Conservation (phyloP, 1,284 basidiomycete species). For the Thecaphora frezii region DNA sequence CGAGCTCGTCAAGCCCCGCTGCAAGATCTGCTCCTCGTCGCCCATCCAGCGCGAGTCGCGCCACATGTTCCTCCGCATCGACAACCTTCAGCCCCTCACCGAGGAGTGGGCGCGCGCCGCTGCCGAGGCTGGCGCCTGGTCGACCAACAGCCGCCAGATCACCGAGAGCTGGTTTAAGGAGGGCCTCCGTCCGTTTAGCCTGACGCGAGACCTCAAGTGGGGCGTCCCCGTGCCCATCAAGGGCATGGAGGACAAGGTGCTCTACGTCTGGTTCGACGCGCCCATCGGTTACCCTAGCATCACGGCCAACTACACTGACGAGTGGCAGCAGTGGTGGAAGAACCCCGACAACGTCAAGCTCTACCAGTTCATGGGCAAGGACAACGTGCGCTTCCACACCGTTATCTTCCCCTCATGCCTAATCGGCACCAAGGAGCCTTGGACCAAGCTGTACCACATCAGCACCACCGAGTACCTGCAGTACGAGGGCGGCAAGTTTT, state of each 20-base stretch:
- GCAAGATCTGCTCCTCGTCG: conserved; percentile 77
- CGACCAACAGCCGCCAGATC: conserved; percentile 85
- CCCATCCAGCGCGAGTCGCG: conserved; percentile 70
- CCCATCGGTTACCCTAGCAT: conserved; percentile 97
- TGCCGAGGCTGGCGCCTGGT: conserved; percentile 84
- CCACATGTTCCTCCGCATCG: conserved; percentile 92
- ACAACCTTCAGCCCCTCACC: conserved; percentile 77
- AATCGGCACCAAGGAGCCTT: conserved; percentile 83
- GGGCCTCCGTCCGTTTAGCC: conserved; percentile 83
- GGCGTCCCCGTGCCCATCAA: conserved; percentile 85
- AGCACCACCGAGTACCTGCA: conserved; percentile 97
- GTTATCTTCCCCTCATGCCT: conserved; percentile 91
- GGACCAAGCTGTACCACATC: conserved; percentile 93
- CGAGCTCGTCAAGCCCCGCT: conserved; percentile 92
- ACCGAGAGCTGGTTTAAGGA: conserved; percentile 86
- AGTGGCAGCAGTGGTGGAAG: conserved; percentile 98
- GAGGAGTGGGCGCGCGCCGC: conserved; percentile 86
- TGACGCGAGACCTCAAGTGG: conserved; percentile 94
- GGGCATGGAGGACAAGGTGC: conserved; percentile 89
- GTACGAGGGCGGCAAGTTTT: conserved; percentile 98
- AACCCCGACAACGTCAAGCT: conserved; percentile 86
- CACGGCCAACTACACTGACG: conserved; percentile 88
- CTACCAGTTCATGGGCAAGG: conserved; percentile 89
- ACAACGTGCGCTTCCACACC: conserved; percentile 92
- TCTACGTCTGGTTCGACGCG: conserved; percentile 95